Evolutionary conservation across 2,329 filamentous ascomycete genomes (phyloP).

Genomic region (Pyrenochaeta sp.): DNA sequence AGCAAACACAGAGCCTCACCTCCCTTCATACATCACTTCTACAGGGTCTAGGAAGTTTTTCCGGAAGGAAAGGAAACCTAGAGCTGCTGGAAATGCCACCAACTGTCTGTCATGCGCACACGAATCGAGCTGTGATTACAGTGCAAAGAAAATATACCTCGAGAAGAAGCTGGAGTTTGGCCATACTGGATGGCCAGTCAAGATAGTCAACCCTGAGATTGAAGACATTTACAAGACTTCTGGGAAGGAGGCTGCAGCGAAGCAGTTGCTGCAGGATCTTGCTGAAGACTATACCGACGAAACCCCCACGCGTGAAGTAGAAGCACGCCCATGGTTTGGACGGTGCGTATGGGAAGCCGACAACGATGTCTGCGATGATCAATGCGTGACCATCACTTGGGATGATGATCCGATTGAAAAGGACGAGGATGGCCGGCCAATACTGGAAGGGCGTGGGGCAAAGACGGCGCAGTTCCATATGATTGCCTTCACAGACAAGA

Average conservation of each 20-base stretch:
- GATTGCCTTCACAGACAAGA: constrained; percentile 86
- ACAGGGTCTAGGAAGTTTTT: constrained; percentile 82
- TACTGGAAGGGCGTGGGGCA: constrained; percentile 61
- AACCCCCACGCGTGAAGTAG: constrained; percentile 58
- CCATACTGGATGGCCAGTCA: constrained; percentile 81
- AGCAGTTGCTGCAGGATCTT: constrained; percentile 59
- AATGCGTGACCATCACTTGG: constrained; percentile 88
- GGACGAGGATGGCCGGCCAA: constrained; percentile 19
- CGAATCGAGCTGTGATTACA: constrained; percentile 82
- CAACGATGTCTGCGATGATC: constrained; percentile 94
- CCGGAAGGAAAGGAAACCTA: constrained; percentile 77
- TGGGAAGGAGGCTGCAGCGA: constrained; percentile 60
- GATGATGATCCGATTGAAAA: constrained; percentile 68
- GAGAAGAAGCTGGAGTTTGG: constrained; percentile 72
- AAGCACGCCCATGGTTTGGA: constrained; percentile 75
- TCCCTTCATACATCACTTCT: constrained; percentile 79
- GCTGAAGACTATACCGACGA: constrained; percentile 67
- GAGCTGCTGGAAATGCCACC: constrained; percentile 75
- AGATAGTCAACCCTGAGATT: constrained; percentile 90
- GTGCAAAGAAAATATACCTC: constrained; percentile 82
- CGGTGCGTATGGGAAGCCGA: constrained; percentile 94
- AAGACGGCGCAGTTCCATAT: constrained; percentile 94
- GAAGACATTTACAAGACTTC: constrained; percentile 70
- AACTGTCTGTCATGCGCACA: constrained; percentile 86
- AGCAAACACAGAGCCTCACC: constrained; percentile 65